Conservation (phyloP, 1,284 basidiomycete species). For the Ustilago trichophora region DNA sequence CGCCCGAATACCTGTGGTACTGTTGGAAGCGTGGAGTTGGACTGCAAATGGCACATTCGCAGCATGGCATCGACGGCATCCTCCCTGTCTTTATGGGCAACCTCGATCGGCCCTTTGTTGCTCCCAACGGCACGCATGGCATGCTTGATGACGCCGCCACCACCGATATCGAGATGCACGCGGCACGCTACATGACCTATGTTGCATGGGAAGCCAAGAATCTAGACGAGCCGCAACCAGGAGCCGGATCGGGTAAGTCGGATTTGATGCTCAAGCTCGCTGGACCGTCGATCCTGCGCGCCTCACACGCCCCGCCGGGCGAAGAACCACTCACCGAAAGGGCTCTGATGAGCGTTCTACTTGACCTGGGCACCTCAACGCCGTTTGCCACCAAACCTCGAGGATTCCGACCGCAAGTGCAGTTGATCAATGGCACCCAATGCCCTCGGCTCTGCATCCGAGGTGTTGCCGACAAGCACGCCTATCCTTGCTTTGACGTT, state of each 20-base stretch:
- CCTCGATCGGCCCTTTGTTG: constrained; percentile 1
- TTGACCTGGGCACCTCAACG: constrained; percentile 1
- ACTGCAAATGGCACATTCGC: constrained; percentile 4
- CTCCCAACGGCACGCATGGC: not conserved
- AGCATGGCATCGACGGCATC: constrained; percentile 28
- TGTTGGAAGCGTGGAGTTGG: constrained; percentile 36
- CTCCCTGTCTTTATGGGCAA: constrained; percentile 22
- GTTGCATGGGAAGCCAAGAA: constrained; percentile 15
- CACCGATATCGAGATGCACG: not conserved
- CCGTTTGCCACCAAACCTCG: not conserved
- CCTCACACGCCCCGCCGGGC: not conserved
- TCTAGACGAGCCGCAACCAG: not conserved
- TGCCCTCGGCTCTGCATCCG: constrained; percentile 7
- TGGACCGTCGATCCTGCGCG: not conserved
- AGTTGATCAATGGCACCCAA: not conserved
- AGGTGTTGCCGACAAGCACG: not conserved
- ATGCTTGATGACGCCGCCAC: too few species aligned
- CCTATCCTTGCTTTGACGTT: constrained; percentile 7
- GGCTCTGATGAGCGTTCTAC: constrained; percentile 4
- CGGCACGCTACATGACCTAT: constrained; percentile 8
- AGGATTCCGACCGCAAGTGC: not conserved
- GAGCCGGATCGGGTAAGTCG: not conserved
- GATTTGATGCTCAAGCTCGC: not conserved
- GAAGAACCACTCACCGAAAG: not conserved
- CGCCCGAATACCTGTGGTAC: constrained; percentile 23